phyloP scores from a whole-genome alignment of 192 early-diverging fungal genomes.

The Umbelopsis sp. region DNA sequence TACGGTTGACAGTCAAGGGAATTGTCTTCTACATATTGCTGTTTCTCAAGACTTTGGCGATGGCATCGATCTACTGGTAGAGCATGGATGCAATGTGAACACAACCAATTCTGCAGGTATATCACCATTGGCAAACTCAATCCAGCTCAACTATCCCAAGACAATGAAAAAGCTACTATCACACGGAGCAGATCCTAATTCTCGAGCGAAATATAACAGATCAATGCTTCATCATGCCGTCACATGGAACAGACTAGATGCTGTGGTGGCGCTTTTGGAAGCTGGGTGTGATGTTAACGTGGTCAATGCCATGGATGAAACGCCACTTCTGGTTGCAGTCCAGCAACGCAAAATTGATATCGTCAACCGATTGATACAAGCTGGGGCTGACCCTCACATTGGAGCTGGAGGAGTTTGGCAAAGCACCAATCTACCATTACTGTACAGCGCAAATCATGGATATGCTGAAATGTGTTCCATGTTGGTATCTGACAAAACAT shows the following conservation, averaged over 20 bases:
- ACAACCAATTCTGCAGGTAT: slow-evolving; percentile 23
- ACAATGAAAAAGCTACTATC: slow-evolving; percentile 15
- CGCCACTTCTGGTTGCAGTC: slow-evolving; percentile 35
- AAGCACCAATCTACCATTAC: slow-evolving; percentile 30
- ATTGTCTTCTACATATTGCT: slow-evolving; percentile 35
- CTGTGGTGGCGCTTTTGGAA: slow-evolving; percentile 27
- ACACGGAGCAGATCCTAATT: slow-evolving; percentile 33
- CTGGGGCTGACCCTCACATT: slow-evolving; percentile 37
- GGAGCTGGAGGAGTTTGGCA: slow-evolving; percentile 7
- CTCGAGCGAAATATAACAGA: slow-evolving; percentile 6
- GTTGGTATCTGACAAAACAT: slow-evolving; percentile 30
- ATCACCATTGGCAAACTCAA: slow-evolving; percentile 38
- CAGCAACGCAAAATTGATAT: slow-evolving; percentile 44
- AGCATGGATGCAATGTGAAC: slow-evolving; percentile 21
- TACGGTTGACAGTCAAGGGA: slow-evolving; percentile 23
- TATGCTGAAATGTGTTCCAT: slow-evolving; percentile 36
- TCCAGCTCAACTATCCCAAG: slow-evolving; percentile 25
- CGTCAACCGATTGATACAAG: slow-evolving; percentile 29
- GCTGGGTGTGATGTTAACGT: slow-evolving; percentile 29
- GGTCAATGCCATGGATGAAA: slow-evolving; percentile 35
- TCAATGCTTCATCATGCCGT: slow-evolving; percentile 39
- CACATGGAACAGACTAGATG: slow-evolving; percentile 40
- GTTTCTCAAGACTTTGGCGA: slow-evolving; percentile 29
- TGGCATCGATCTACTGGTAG: slow-evolving; percentile 22
- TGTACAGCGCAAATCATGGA: slow-evolving; percentile 42